Percentiles rank a stretch among this genome's conserved stretches.
Evolutionary conservation across 2,329 filamentous ascomycete species (phyloP).

Genomic region (Zalaria obscura): DNA sequence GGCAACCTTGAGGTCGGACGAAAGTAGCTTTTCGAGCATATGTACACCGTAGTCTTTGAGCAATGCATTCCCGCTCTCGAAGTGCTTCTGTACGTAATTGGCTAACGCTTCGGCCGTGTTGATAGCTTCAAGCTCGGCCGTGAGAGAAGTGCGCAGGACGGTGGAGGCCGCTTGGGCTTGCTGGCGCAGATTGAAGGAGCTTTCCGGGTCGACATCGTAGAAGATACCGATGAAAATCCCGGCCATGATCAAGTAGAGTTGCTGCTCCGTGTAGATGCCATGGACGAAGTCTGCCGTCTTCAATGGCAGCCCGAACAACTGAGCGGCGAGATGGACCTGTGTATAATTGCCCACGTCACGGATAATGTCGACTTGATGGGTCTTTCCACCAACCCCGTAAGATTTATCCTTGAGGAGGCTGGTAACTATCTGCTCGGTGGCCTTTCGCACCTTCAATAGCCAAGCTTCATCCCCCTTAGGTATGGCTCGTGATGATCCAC

Average conservation of each 20-base stretch:
- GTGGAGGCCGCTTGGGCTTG: slow-evolving; percentile 33
- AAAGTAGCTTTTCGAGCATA: slow-evolving; percentile 39
- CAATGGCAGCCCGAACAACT: slow-evolving; percentile 40
- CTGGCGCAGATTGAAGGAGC: slow-evolving; percentile 37
- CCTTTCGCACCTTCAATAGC: slow-evolving; percentile 29
- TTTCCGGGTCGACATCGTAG: slow-evolving; percentile 38
- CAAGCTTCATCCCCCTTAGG: slow-evolving; percentile 24
- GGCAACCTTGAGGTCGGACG: slow-evolving; percentile 29
- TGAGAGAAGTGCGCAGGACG: slow-evolving; percentile 33
- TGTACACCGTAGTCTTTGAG: slow-evolving; percentile 40
- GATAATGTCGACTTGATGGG: slow-evolving; percentile 33
- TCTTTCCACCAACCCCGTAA: slow-evolving; percentile 27
- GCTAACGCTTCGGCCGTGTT: slow-evolving; percentile 25
- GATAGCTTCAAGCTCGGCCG: slow-evolving; percentile 34
- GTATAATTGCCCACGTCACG: slow-evolving; percentile 37
- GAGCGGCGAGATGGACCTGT: slow-evolving; percentile 40
- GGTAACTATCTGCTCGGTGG: slow-evolving; percentile 33
- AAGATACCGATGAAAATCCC: slow-evolving; percentile 40
- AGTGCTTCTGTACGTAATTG: slow-evolving; percentile 19
- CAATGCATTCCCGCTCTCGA: slow-evolving; percentile 13
- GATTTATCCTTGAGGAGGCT: slow-evolving; percentile 29
- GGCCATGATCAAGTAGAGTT: slow-evolving; percentile 40
- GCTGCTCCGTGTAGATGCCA: slow-evolving; percentile 38
- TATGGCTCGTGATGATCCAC: slow-evolving; percentile 11
- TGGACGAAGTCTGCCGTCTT: slow-evolving; percentile 37